These are phyloP conservation scores for Sistotremastrum suecicum DNA, from an alignment of 768 basidiomycete species.

Conservation along the genomic window DNA sequence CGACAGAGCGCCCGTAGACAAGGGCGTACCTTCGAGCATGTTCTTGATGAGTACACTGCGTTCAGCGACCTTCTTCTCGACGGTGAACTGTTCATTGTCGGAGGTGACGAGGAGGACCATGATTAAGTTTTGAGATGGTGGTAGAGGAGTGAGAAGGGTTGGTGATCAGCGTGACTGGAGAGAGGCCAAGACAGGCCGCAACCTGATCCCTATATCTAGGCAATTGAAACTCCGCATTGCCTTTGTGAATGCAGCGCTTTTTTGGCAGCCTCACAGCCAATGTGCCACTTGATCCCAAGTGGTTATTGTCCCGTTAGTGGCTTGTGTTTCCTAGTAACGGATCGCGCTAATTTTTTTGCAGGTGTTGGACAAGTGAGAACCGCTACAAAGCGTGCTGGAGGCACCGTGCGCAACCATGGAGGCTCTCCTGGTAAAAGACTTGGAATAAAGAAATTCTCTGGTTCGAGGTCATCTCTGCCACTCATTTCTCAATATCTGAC, in stretches of 20 bases:
- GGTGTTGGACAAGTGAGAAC: conserved; percentile 64
- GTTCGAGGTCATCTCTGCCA: conserved; percentile 24
- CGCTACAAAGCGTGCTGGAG: conserved; percentile 94
- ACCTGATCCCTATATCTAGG: no score
- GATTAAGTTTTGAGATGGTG: conserved; percentile 12
- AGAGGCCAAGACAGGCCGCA: not conserved
- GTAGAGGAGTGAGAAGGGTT: conserved; percentile 5
- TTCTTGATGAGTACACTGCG: conserved; percentile 96
- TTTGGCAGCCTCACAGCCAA: no score
- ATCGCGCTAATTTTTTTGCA: conserved; percentile 5
- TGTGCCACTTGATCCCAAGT: no score
- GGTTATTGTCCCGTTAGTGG: no score
- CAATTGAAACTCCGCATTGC: no score
- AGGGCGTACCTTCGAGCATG: conserved; percentile 84
- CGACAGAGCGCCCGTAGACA: conserved; percentile 2
- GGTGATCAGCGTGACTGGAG: conserved; percentile 7
- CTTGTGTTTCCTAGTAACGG: no score
- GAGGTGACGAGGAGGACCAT: conserved; percentile 89
- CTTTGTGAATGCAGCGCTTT: no score
- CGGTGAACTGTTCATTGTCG: conserved; percentile 87
- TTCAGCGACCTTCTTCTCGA: conserved; percentile 90
- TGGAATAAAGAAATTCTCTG: conserved; percentile 94
- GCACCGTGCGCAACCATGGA: conserved; percentile 84
- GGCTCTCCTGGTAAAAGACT: conserved; percentile 87
- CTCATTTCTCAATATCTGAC: not conserved